A percentile compares a stretch with the other conserved stretches of the same genome.
Conservation (phyloP, 2,329 filamentous ascomycete genomes). For the Albophoma yamanashiensis region DNA sequence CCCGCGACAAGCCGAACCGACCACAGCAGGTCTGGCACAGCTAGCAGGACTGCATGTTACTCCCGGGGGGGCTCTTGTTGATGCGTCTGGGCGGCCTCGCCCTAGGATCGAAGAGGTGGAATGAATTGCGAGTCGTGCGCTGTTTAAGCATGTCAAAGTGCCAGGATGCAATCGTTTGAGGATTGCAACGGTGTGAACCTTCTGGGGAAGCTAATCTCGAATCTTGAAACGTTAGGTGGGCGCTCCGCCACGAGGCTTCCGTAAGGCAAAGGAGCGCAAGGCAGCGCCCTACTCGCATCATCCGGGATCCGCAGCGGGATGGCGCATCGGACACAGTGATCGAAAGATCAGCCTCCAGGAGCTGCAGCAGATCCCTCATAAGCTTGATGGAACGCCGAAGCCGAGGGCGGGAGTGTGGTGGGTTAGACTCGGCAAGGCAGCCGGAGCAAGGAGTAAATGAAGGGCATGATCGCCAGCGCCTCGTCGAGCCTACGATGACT, state of each 20-base stretch:
- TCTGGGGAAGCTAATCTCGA: not conserved
- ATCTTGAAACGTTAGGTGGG: not conserved
- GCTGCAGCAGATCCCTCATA: not conserved
- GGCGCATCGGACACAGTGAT: not conserved
- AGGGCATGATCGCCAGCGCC: not conserved
- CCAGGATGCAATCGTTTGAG: not conserved
- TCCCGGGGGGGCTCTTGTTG: slow-evolving; percentile 12
- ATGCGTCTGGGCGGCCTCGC: slow-evolving; percentile 16
- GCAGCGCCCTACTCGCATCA: not conserved
- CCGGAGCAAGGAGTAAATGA: not conserved
- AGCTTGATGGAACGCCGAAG: not conserved
- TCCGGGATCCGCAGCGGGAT: not conserved
- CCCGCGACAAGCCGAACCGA: slow-evolving; percentile 18
- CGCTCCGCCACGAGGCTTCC: not conserved
- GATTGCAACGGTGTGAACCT: not conserved
- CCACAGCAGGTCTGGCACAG: slow-evolving; percentile 15
- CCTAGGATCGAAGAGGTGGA: slow-evolving; percentile 52
- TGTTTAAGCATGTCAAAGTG: not conserved
- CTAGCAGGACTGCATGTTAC: slow-evolving; percentile 28
- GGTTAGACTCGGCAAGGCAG: not conserved
- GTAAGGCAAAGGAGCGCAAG: not conserved
- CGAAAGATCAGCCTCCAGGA: not conserved
- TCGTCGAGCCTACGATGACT: not conserved
- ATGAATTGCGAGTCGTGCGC: slow-evolving; percentile 18
- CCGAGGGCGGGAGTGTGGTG: not conserved